These are phyloP conservation scores for Jasminum sambac DNA, from an alignment of 257 asterid genomes.

Conservation along the genomic window DNA sequence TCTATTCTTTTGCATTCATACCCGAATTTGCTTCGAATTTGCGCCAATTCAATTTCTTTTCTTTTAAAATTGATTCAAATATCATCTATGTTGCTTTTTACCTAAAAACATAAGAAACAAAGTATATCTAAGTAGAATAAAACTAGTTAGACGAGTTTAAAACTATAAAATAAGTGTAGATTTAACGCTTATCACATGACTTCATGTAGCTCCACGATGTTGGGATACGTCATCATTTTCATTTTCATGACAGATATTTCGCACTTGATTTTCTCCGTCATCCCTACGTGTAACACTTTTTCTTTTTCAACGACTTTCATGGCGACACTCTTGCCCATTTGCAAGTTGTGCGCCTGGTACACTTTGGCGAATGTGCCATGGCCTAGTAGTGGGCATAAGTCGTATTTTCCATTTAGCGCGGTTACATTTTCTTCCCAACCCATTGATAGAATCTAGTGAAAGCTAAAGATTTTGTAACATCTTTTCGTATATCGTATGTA, in stretches of 20 bases:
- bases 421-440: slow-evolving; percentile 25
- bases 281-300: slow-evolving; percentile 62
- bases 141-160: too few relatives aligned
- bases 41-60: too few relatives aligned
- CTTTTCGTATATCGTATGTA: background rate
- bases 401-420: slow-evolving; percentile 62
- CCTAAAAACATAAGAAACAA: too few relatives aligned
- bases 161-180: too few relatives aligned
- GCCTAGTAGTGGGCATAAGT: slow-evolving; percentile 59
- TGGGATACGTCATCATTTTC: slow-evolving; percentile 68
- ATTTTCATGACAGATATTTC: slow-evolving; percentile 80
- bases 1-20: too few relatives aligned
- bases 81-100: too few relatives aligned
- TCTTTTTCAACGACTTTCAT: slow-evolving; percentile 71
- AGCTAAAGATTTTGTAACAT: background rate
- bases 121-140: too few relatives aligned
- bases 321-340: slow-evolving; percentile 51
- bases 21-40: too few relatives aligned
- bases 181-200: too few relatives aligned
- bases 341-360: slow-evolving; percentile 55
- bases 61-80: too few relatives aligned
- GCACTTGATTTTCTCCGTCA: slow-evolving; percentile 79
- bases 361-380: slow-evolving; percentile 74
- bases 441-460: background rate
- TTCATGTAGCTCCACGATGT: slow-evolving; percentile 72